Base-by-base conservation (phyloP, 148 eudicot genomes). In the Salicornia ramosissima region DNA sequence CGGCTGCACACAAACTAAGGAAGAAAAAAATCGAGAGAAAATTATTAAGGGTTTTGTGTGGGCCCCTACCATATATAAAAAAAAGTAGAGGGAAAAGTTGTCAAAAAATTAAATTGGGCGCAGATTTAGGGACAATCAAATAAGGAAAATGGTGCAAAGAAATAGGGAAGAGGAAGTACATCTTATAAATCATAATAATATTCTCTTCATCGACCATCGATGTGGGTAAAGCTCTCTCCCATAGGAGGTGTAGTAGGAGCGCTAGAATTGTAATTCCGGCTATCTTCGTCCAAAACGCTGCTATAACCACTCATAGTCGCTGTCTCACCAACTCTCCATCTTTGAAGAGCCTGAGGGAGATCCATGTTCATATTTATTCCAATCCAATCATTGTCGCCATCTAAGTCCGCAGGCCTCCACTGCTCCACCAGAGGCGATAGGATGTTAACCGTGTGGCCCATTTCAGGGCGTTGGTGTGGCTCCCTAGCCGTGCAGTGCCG, bases 401-500 rank as follows among this genome's bases (percentile, higher is more conserved):
- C 65, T 1, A 45, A 1, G 24, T 65, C 55, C 8, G 80, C 10
- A 10, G 88, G 94, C 64, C 67, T 78, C 94, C 94, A 88, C 14
- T 83, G 83, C 30, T 79, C 77, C 1, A 88, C 90, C 4, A 88
- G 74, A 0, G 94, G 94, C 2, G 79, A 77, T 34, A 88, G 66
- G 2, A 80, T 76, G 68, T 66, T 88, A 7, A 88, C 94, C 0
- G 77, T 82, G 52, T 88, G 88, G 36, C 86, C 70, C 90, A 88
- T 86, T 62, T 88, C 88, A 10, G 94, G 94, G 2, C 94, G 77
- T 53, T 81, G 88, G 2, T 10, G 43, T 2, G 94, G 85, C 65
- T 86, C 90, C 7, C 88, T 84, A 33, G 80, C 68, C 0, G 90
- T 88, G 78, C 94, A 88, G 65, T 88, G 79, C 14, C 90, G 90